phyloP scores from a whole-genome alignment of 1,284 basidiomycete genomes.

The Tilletia caries region DNA sequence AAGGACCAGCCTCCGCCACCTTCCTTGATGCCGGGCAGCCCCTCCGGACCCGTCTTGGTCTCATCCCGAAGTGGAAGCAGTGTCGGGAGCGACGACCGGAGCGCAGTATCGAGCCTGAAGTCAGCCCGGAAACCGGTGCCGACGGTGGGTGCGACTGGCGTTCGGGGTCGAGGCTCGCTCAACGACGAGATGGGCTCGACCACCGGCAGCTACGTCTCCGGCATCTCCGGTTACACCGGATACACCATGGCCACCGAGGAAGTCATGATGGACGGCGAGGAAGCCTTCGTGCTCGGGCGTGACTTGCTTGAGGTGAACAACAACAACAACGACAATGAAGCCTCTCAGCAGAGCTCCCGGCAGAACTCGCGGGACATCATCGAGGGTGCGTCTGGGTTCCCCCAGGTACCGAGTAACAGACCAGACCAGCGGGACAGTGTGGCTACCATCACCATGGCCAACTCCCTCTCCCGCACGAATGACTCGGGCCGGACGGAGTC shows the following conservation, averaged over 20 bases:
- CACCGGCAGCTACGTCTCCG: not conserved
- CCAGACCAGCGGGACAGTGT: not conserved
- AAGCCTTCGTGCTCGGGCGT: not conserved
- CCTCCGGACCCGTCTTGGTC: too few relatives aligned
- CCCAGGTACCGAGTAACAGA: too few relatives aligned
- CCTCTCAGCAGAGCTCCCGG: too few relatives aligned
- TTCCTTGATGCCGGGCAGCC: not conserved
- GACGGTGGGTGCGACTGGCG: not conserved
- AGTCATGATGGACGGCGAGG: not conserved
- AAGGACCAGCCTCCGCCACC: slow-evolving; percentile 12
- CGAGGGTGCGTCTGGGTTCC: too few relatives aligned
- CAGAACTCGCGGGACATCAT: too few relatives aligned
- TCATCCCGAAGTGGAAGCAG: too few relatives aligned
- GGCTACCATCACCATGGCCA: not conserved
- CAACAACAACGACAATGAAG: too few relatives aligned
- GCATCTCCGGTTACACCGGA: too few relatives aligned
- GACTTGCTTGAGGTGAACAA: not conserved
- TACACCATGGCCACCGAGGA: not conserved
- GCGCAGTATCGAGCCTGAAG: not conserved
- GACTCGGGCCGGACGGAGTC: not conserved
- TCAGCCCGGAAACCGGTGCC: not conserved
- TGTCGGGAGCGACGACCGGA: not conserved
- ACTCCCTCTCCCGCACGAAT: not conserved
- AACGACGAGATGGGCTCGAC: not conserved
- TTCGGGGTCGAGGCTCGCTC: not conserved